phyloP scores from a whole-genome alignment of 352 stramenopile species.

The Hyaloperonospora arabidopsidis region DNA sequence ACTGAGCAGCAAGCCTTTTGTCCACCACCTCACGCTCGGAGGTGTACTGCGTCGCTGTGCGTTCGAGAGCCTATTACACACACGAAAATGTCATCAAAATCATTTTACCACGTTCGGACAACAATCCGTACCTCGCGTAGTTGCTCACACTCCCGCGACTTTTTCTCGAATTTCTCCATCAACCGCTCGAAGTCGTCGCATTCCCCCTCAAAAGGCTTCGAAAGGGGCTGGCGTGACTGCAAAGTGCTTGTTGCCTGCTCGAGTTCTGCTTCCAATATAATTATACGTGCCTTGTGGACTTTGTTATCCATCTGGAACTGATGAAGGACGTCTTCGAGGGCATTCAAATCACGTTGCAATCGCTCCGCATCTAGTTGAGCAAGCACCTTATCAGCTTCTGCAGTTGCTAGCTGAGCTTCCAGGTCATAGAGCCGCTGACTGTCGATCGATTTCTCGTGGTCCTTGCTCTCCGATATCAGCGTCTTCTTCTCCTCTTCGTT shows the following conservation, averaged over 20 bases:
- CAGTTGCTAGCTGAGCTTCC: slow-evolving; percentile 41
- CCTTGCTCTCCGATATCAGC: slow-evolving; percentile 40
- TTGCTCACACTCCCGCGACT: slow-evolving; percentile 60
- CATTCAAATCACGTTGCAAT: slow-evolving; percentile 43
- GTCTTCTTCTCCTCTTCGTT: slow-evolving; percentile 45
- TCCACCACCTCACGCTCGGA: slow-evolving; percentile 54
- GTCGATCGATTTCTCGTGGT: slow-evolving; percentile 42
- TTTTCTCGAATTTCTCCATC: slow-evolving; percentile 47
- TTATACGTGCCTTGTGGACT: slow-evolving; percentile 35
- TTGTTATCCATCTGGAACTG: slow-evolving; percentile 63
- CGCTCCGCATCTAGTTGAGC: slow-evolving; percentile 51
- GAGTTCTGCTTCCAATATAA: slow-evolving; percentile 40
- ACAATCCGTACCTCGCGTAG: slow-evolving; percentile 42
- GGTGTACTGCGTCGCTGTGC: slow-evolving; percentile 43
- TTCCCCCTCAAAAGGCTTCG: slow-evolving; percentile 6
- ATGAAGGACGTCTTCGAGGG: slow-evolving; percentile 52
- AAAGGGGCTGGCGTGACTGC: slow-evolving; percentile 10
- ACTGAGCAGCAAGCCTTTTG: slow-evolving; percentile 59
- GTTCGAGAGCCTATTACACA: slow-evolving; percentile 44
- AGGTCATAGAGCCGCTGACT: slow-evolving; percentile 56
- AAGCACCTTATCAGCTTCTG: slow-evolving; percentile 54
- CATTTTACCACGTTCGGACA: not conserved
- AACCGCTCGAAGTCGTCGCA: slow-evolving; percentile 47
- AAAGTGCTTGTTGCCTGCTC: slow-evolving; percentile 24
- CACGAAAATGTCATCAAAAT: not conserved